phyloP scores from a whole-genome alignment of 495 filamentous ascomycete species.

The Cairneyella variabilis region DNA sequence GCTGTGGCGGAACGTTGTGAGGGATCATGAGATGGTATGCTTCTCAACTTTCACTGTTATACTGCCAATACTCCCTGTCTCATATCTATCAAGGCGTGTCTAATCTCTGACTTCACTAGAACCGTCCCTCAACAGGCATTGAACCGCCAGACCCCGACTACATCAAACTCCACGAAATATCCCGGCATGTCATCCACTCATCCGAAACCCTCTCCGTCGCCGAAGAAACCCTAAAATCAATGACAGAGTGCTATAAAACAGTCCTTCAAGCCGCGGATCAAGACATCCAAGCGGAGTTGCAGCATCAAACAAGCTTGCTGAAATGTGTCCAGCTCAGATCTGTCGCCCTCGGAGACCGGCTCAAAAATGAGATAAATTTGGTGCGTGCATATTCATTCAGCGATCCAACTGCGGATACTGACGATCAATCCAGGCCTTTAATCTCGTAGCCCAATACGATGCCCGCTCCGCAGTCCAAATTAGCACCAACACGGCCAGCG shows the following conservation, averaged over 20 bases:
- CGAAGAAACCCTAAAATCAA: constrained; percentile 30
- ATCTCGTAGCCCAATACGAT: constrained; percentile 38
- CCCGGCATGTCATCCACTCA: constrained; percentile 44
- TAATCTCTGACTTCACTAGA: too few relatives aligned
- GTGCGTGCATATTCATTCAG: too few relatives aligned
- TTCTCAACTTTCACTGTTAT: too few relatives aligned
- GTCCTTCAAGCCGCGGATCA: too few relatives aligned
- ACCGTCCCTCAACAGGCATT: too few relatives aligned
- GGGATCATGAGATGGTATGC: background rate
- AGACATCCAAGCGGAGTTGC: constrained; percentile 24
- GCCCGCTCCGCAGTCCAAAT: constrained; percentile 31
- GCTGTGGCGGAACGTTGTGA: background rate
- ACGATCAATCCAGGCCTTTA: too few relatives aligned
- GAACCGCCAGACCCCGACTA: constrained; percentile 33
- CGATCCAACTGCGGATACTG: too few relatives aligned
- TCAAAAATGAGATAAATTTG: constrained; percentile 45
- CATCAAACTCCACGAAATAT: constrained; percentile 39
- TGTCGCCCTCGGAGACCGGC: constrained; percentile 14
- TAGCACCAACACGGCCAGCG: constrained; percentile 29
- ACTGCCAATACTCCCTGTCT: too few relatives aligned
- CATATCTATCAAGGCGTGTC: too few relatives aligned
- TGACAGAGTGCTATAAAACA: constrained; percentile 27
- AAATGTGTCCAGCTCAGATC: constrained; percentile 35
- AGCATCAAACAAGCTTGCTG: constrained; percentile 34
- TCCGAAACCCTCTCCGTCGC: constrained; percentile 42